These are phyloP conservation scores for Fragilaria radians DNA, from an alignment of 108 stramenopile species.

Conservation along the genomic window DNA sequence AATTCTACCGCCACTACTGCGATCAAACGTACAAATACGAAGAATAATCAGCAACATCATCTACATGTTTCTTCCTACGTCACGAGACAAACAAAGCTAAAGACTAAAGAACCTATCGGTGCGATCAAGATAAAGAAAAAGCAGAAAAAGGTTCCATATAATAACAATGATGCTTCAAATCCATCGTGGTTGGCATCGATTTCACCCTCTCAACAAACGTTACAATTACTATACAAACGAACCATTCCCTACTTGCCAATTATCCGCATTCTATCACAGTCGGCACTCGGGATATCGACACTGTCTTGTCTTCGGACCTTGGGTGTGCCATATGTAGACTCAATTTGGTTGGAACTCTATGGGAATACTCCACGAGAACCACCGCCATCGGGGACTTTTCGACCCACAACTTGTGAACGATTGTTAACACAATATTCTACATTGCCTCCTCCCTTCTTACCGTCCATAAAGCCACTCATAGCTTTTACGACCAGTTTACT, in stretches of 20 bases:
- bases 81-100: no score
- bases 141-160: no score
- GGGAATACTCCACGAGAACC: constrained; percentile 11
- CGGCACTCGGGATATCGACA: constrained; percentile 14
- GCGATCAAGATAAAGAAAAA: no score
- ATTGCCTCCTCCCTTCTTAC: constrained; percentile 40
- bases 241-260: constrained; percentile 8
- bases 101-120: no score
- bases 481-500: constrained; percentile 26
- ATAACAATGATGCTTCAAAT: no score
- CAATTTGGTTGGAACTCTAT: constrained; percentile 27
- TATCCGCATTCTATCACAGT: constrained; percentile 17
- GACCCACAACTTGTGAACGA: constrained; percentile 38
- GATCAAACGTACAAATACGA: no score
- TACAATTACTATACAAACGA: no score
- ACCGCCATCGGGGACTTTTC: constrained; percentile 8
- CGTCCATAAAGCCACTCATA: constrained; percentile 36
- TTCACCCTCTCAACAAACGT: no score
- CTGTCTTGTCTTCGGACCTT: constrained; percentile 31
- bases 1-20: no score
- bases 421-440: constrained; percentile 15
- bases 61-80: no score
- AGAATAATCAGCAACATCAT: no score
- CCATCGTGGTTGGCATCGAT: no score
- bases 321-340: constrained; percentile 34